Conservation (phyloP, 179 eudicot species). For the Gypsophila paniculata region DNA sequence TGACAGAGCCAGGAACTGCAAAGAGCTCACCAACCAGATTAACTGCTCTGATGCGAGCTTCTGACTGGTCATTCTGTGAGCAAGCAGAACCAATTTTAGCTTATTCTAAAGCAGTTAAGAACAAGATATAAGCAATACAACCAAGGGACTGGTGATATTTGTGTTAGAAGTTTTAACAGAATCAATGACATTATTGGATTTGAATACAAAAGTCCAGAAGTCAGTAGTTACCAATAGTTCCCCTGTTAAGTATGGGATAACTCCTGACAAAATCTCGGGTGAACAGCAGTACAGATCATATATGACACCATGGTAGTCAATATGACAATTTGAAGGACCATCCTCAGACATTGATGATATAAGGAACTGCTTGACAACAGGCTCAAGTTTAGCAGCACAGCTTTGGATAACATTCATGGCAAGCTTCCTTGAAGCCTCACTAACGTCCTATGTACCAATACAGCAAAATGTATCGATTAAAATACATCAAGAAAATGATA, state of each 20-base stretch:
- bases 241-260: slow-evolving; percentile 84
- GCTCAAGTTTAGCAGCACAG: slow-evolving; percentile 83
- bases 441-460: slow-evolving; percentile 46
- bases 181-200: neutral
- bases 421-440: slow-evolving; percentile 72
- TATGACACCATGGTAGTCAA: slow-evolving; percentile 78
- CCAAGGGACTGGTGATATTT: neutral
- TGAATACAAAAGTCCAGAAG: slow-evolving; percentile 8
- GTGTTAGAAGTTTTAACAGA: slow-evolving; percentile 5
- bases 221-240: slow-evolving; percentile 73
- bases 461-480: slow-evolving; percentile 17
- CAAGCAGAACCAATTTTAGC: slow-evolving; percentile 15
- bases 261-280: slow-evolving; percentile 76
- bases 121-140: slow-evolving; percentile 12
- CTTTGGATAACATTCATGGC: slow-evolving; percentile 75
- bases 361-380: slow-evolving; percentile 74
- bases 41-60: slow-evolving; percentile 75
- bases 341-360: slow-evolving; percentile 86
- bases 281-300: slow-evolving; percentile 84
- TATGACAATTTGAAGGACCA: slow-evolving; percentile 40
- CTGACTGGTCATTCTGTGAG: slow-evolving; percentile 75
- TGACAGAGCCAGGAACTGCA: slow-evolving; percentile 66
- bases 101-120: slow-evolving; percentile 10
- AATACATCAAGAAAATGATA: neutral
- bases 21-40: slow-evolving; percentile 84